Percentiles rank a stretch among this genome's conserved stretches.
Evolutionary conservation across 306 rosid genomes (phyloP).

Genomic region (Rosa rugosa): DNA sequence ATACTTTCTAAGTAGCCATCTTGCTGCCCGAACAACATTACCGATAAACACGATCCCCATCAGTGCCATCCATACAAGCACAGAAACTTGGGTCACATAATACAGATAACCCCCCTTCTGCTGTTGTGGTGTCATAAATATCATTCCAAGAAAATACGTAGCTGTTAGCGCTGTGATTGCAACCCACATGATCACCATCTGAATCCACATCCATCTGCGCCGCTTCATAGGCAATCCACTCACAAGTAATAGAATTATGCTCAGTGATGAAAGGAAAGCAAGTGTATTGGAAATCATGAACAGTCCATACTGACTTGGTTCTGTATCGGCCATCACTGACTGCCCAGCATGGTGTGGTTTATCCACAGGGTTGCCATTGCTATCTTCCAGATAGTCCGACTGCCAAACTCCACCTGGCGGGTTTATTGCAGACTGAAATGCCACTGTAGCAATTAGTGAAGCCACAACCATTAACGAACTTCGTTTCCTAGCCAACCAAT

Average conservation of each 20-base stretch:
- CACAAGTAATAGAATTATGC: slow-evolving; percentile 30
- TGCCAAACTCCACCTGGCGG: slow-evolving; percentile 39
- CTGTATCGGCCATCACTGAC: slow-evolving; percentile 25
- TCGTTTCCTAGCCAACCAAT: slow-evolving; percentile 36
- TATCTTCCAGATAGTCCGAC: slow-evolving; percentile 20
- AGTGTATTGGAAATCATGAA: slow-evolving; percentile 24
- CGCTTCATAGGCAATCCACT: slow-evolving; percentile 33
- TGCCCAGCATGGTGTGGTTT: slow-evolving; percentile 27
- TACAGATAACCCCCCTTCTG: slow-evolving; percentile 10
- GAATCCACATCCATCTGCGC: slow-evolving; percentile 33
- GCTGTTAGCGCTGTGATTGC: slow-evolving; percentile 28
- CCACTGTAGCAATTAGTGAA: slow-evolving; percentile 30
- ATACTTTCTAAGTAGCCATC: slow-evolving; percentile 25
- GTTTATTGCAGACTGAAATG: slow-evolving; percentile 25
- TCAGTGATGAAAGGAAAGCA: slow-evolving; percentile 32
- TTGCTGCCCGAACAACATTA: slow-evolving; percentile 8
- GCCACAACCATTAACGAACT: slow-evolving; percentile 33
- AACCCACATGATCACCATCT: slow-evolving; percentile 41
- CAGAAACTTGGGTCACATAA: slow-evolving; percentile 24
- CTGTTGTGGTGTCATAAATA: slow-evolving; percentile 18
- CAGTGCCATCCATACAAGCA: slow-evolving; percentile 22
- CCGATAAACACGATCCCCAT: slow-evolving; percentile 28
- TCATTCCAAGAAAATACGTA: slow-evolving; percentile 24
- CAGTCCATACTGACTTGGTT: background rate
- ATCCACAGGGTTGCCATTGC: slow-evolving; percentile 13